These are phyloP conservation scores for Penicillium sp. DNA, from an alignment of 2,329 filamentous ascomycete species.

Conservation along the genomic window DNA sequence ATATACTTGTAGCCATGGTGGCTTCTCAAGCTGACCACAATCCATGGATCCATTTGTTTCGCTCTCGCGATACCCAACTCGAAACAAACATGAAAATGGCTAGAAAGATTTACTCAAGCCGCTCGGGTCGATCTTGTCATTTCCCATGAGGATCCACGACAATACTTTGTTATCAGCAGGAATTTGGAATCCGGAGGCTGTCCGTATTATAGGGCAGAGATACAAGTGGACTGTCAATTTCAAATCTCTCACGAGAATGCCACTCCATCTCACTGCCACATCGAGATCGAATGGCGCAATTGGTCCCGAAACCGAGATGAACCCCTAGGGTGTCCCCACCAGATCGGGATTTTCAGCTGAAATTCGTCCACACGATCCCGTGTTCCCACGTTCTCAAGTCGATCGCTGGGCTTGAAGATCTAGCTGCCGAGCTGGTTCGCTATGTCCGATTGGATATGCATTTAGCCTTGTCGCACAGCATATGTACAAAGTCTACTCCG, in stretches of 20 bases:
- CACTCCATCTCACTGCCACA: neutral
- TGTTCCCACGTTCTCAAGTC: neutral
- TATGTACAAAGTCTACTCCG: too few relatives aligned
- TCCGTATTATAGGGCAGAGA: too few relatives aligned
- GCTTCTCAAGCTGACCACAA: too few relatives aligned
- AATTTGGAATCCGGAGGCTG: too few relatives aligned
- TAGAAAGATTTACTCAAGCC: too few relatives aligned
- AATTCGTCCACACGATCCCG: neutral
- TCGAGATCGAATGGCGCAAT: neutral
- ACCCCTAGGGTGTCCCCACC: neutral
- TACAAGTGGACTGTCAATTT: neutral
- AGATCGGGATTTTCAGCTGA: neutral
- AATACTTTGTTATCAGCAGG: too few relatives aligned
- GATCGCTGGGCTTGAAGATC: neutral
- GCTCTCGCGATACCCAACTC: too few relatives aligned
- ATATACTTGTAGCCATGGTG: too few relatives aligned
- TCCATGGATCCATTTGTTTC: too few relatives aligned
- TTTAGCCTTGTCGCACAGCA: neutral
- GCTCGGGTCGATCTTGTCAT: too few relatives aligned
- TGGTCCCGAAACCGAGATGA: neutral
- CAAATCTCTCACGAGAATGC: neutral
- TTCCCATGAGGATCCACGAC: too few relatives aligned
- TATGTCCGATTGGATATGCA: neutral
- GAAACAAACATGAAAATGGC: too few relatives aligned
- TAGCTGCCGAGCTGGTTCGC: neutral